These are phyloP conservation scores for Physocladia obscura DNA, from an alignment of 192 early-diverging fungal genomes.

Conservation along the genomic window DNA sequence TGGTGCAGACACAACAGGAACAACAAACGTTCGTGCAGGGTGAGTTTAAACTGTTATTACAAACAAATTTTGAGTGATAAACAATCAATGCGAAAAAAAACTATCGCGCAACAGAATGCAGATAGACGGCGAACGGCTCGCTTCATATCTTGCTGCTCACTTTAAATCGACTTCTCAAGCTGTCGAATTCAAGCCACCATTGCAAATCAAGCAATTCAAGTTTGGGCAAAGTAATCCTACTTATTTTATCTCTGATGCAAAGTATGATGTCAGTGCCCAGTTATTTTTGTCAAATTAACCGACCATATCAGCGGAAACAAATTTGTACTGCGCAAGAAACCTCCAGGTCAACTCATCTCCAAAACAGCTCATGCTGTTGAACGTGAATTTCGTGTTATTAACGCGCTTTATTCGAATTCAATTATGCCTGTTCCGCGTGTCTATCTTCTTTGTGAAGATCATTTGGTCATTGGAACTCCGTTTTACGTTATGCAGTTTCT, in stretches of 20 bases:
- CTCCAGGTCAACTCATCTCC: conserved; percentile 79
- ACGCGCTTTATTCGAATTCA: conserved; percentile 70
- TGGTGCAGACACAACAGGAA: not conserved
- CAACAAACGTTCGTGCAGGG: conserved; percentile 1
- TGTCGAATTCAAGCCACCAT: conserved; percentile 50
- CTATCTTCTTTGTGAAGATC: conserved; percentile 84
- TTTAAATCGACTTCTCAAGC: conserved; percentile 30
- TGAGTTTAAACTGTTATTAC: not conserved
- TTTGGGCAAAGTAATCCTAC: conserved; percentile 95
- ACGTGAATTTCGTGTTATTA: conserved; percentile 80
- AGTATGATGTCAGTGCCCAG: conserved; percentile 42
- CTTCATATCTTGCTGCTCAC: conserved; percentile 55
- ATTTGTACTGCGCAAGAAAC: conserved; percentile 91
- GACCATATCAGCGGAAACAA: conserved; percentile 47
- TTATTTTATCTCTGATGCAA: conserved; percentile 68
- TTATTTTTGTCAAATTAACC: not conserved
- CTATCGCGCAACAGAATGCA: conserved; percentile 33
- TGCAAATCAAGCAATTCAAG: conserved; percentile 81
- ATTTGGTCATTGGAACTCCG: conserved; percentile 80
- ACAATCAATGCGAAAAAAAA: not conserved
- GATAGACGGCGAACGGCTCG: conserved; percentile 57
- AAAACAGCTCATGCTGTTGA: conserved; percentile 91
- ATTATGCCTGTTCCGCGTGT: conserved; percentile 88
- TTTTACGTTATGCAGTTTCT: conserved; percentile 98
- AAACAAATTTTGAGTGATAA: too few relatives aligned